Conservation (phyloP, 768 basidiomycete genomes). For the Calvatia gigantea region DNA sequence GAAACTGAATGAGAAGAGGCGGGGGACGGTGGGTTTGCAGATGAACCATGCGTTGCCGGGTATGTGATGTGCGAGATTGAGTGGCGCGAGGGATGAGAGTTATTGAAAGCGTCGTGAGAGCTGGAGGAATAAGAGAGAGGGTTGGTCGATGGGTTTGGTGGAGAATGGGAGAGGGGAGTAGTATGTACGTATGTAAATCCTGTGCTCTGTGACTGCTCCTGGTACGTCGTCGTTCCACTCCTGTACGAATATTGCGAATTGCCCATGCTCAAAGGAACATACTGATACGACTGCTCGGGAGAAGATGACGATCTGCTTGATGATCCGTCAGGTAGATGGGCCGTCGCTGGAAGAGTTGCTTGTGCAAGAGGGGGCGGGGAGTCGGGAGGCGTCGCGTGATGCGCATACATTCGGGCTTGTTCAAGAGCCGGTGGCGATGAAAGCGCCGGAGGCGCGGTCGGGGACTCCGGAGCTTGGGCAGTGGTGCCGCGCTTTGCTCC, state of each 20-base stretch:
- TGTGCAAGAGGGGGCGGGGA: constrained; percentile 54
- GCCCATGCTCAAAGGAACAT: constrained; percentile 11
- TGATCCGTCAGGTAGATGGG: constrained; percentile 28
- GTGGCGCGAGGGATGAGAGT: constrained; percentile 45
- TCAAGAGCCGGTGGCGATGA: constrained; percentile 44
- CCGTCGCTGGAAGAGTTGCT: constrained; percentile 44
- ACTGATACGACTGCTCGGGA: constrained; percentile 36
- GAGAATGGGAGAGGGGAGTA: constrained; percentile 26
- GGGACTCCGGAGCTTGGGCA: neutral
- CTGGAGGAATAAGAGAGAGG: constrained; percentile 26
- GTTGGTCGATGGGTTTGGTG: constrained; percentile 19
- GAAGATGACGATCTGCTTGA: constrained; percentile 45
- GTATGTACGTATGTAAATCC: constrained; percentile 37
- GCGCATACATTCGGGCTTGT: constrained; percentile 33
- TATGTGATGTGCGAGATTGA: constrained; percentile 58
- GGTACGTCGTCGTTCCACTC: constrained; percentile 40
- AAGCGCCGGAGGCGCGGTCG: constrained; percentile 25
- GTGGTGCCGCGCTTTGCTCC: constrained; percentile 22
- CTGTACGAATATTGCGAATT: constrained; percentile 33
- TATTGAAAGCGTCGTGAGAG: constrained; percentile 24
- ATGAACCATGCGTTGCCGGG: constrained; percentile 24
- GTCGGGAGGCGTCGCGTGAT: constrained; percentile 44
- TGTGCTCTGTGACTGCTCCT: constrained; percentile 36
- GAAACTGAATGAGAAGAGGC: constrained; percentile 48
- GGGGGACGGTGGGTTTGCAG: constrained; percentile 43